These are phyloP conservation scores for Chalciporus sphaerocephalus DNA, from an alignment of 768 basidiomycete genomes.

Conservation along the genomic window DNA sequence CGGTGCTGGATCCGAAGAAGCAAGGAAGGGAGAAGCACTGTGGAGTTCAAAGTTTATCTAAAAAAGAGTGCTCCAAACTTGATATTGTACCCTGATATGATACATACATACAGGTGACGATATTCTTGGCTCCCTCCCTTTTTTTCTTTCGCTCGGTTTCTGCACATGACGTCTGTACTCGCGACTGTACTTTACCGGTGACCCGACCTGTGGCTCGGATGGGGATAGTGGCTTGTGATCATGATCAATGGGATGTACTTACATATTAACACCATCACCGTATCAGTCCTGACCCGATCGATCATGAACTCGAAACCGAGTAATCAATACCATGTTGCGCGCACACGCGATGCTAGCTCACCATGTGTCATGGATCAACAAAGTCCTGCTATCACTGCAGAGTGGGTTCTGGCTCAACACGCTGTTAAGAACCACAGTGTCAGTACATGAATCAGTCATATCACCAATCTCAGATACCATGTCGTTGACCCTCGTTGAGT, in stretches of 20 bases:
- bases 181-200: not conserved
- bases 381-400: no score
- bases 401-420: no score
- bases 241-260: no score
- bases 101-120: no score
- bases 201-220: not conserved
- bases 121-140: not conserved
- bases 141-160: not conserved
- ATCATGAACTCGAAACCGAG: not conserved
- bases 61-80: conserved; percentile 2
- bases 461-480: not conserved
- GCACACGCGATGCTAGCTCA: no score
- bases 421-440: no score
- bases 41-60: conserved; percentile 52
- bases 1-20: conserved; percentile 45
- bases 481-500: not conserved
- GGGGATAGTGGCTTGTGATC: no score
- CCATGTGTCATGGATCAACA: no score
- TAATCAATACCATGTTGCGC: not conserved
- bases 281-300: not conserved
- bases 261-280: not conserved
- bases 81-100: not conserved
- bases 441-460: no score
- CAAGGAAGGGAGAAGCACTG: conserved; percentile 46
- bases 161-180: no score